These are phyloP conservation scores for Saccharomyces hybrid DNA, from an alignment of 1,139 yeast genomes.

Conservation along the genomic window DNA sequence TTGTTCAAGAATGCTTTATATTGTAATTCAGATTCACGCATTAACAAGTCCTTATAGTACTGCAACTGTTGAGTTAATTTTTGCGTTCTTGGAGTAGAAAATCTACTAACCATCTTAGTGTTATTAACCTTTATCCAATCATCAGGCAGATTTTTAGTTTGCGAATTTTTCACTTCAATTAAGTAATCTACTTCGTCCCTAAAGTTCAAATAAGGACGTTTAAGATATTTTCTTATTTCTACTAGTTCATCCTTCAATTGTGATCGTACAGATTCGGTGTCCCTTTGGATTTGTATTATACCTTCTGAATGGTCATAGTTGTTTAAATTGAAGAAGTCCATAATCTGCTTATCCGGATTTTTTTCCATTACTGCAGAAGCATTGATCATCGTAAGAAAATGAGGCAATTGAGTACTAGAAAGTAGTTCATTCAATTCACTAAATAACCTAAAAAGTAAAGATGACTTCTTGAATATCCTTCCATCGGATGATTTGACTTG, in stretches of 20 bases:
- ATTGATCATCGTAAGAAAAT: constrained; percentile 48
- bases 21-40: constrained; percentile 48
- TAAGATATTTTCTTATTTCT: constrained; percentile 39
- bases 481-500: constrained; percentile 19
- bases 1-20: constrained; percentile 45
- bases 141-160: constrained; percentile 51
- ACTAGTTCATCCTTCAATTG: constrained; percentile 48
- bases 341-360: constrained; percentile 40
- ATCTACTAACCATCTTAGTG: constrained; percentile 65
- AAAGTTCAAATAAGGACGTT: constrained; percentile 53
- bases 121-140: constrained; percentile 74
- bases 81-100: constrained; percentile 53
- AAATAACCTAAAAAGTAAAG: constrained; percentile 31
- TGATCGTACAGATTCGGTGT: constrained; percentile 38
- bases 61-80: constrained; percentile 49
- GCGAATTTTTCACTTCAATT: constrained; percentile 63
- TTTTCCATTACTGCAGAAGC: constrained; percentile 50
- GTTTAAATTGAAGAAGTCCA: constrained; percentile 46
- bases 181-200: constrained; percentile 60
- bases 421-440: constrained; percentile 20
- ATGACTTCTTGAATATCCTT: constrained; percentile 24
- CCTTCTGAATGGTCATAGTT: constrained; percentile 37
- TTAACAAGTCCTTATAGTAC: constrained; percentile 55
- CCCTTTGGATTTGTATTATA: constrained; percentile 37
- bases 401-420: constrained; percentile 14